A percentile compares a stretch with the other conserved stretches of the same genome.
Conservation (phyloP, 2,329 filamentous ascomycete genomes). For the Apiospora kogelbergensis region DNA sequence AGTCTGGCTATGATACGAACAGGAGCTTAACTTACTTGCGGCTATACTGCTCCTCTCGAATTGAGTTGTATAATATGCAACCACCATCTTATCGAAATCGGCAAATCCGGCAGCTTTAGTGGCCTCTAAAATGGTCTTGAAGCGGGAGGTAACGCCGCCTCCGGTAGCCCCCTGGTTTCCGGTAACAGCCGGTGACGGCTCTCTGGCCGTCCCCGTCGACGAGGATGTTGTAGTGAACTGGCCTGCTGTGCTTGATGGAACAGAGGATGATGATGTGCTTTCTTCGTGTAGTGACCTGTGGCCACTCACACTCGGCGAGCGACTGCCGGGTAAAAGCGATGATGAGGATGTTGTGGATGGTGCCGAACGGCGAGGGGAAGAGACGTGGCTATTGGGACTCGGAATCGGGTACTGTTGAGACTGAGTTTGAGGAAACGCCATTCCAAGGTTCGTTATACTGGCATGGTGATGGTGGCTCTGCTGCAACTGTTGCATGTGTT, state of each 20-base stretch:
- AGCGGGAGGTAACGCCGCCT: not conserved
- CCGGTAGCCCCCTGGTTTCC: too few relatives aligned
- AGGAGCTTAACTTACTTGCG: not conserved
- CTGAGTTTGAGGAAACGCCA: not conserved
- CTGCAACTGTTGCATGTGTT: not conserved
- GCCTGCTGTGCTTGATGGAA: too few relatives aligned
- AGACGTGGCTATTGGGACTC: not conserved
- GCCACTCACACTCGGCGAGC: not conserved
- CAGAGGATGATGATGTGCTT: not conserved
- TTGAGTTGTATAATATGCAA: not conserved
- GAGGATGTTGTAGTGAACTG: not conserved
- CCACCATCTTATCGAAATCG: slow-evolving; percentile 3
- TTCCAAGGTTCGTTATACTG: not conserved
- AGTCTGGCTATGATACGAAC: too few relatives aligned
- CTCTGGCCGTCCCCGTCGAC: not conserved
- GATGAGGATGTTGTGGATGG: not conserved
- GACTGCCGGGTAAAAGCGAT: not conserved
- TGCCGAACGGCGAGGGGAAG: not conserved
- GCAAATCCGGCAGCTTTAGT: not conserved
- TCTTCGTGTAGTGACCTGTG: not conserved
- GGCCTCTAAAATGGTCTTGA: slow-evolving; percentile 7
- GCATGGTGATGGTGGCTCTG: not conserved
- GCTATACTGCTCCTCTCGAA: not conserved
- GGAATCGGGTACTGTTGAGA: not conserved
- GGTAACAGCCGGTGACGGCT: not conserved